These are phyloP conservation scores for Wolfiporia cocos DNA, from an alignment of 1,284 basidiomycete genomes.

Conservation along the genomic window DNA sequence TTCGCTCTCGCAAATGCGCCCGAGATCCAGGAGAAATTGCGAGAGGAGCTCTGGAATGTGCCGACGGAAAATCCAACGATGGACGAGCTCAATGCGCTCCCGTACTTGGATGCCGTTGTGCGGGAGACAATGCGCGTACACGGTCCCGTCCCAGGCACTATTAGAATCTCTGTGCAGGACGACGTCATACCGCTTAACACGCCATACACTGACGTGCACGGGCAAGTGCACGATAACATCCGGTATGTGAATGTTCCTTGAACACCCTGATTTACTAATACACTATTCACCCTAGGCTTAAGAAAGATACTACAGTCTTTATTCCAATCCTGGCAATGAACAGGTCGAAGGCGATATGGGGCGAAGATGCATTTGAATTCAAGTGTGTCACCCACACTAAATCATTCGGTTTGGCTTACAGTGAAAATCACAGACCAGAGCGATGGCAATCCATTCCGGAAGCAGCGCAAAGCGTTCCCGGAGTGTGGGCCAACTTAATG, in stretches of 20 bases:
- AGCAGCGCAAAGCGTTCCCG: conserved; percentile 41
- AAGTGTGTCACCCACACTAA: not conserved
- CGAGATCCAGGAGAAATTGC: conserved; percentile 58
- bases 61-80: conserved; percentile 14
- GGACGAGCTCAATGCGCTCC: conserved; percentile 38
- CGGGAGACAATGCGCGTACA: conserved; percentile 67
- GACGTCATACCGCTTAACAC: conserved; percentile 32
- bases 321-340: conserved; percentile 36
- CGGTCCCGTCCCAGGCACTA: conserved; percentile 51
- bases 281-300: conserved; percentile 21
- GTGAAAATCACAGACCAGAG: conserved; percentile 38
- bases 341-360: conserved; percentile 8
- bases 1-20: conserved; percentile 54
- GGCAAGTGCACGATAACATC: conserved; percentile 22
- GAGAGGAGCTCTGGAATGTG: conserved; percentile 55
- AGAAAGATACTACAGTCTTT: conserved; percentile 39
- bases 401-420: not conserved
- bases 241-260: too few species aligned
- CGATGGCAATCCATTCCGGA: conserved; percentile 49
- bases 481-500: conserved; percentile 52
- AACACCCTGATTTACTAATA: not conserved
- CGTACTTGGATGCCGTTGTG: conserved; percentile 62
- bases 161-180: conserved; percentile 47
- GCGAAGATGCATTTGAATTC: conserved; percentile 6
- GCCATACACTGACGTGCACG: conserved; percentile 23